Evolutionary conservation across 1,139 yeast species (phyloP), one percentile per base, ranked within the genome.

Genomic region (Kodamaea fungicola): DNA sequence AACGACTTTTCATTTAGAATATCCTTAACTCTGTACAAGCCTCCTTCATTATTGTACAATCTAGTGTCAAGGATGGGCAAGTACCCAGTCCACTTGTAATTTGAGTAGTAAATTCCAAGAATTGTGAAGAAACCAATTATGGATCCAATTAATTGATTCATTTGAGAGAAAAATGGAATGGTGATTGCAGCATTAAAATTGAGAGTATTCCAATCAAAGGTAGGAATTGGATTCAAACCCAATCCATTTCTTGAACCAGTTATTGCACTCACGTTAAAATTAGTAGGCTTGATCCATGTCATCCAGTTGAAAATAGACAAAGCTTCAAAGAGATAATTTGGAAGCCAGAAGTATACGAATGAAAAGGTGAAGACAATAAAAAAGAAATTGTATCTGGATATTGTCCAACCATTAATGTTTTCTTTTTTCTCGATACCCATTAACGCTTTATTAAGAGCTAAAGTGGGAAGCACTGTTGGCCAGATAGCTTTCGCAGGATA

Each of bases 391-490:
- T 49, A 52, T 16, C 47, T 40, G 9, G 55, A 49, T 21, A 52
- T 47, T 2, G 45, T 38, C 56, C 55, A 52, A 6, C 55, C 56
- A 31, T 52, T 44, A 8, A 52, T 46, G 12, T 28, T 42, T 16
- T 45, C 52, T 25, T 42, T 49, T 37, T 40, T 43, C 21, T 49
- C 52, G 4, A 49, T 46, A 19, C 28, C 33, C 41, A 43, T 41
- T 37, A 52, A 46, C 7, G 56, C 54, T 30, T 44, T 49, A 35
- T 50, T 52, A 35, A 52, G 41, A 5, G 55, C 55, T 13, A 51
- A 33, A 1, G 48, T 44, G 2, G 55, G 55, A 27, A 51, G 40
- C 10, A 50, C 16, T 7, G 47, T 42, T 8, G 53, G 55, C 55
- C 54, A 49, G 16, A 49, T 38, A 5, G 50, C 42, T 16, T 34